phyloP scores from a whole-genome alignment of 352 stramenopile genomes.

The Globisporangium abappressorium region DNA sequence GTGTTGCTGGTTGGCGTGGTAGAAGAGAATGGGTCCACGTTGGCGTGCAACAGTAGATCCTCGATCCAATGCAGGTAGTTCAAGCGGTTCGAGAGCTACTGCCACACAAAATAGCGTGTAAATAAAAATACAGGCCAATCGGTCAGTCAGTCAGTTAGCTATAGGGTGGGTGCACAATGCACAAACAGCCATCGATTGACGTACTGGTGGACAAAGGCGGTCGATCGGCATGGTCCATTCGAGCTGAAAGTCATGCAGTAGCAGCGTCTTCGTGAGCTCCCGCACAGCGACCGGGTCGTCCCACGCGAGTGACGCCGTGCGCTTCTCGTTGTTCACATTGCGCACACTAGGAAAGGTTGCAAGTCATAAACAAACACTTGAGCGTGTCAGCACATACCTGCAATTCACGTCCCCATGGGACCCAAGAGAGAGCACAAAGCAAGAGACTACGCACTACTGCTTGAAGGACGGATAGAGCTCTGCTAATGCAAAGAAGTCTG shows the following conservation, averaged over 20 bases:
- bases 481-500: slow-evolving; percentile 79
- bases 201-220: slow-evolving; percentile 92
- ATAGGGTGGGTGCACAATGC: neutral
- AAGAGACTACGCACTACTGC: slow-evolving; percentile 48
- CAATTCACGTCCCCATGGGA: neutral
- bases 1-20: slow-evolving; percentile 1
- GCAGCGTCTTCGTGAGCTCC: slow-evolving; percentile 90
- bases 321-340: slow-evolving; percentile 58
- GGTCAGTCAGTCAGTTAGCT: neutral
- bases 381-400: neutral
- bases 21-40: slow-evolving; percentile 26
- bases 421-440: neutral
- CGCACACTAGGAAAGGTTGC: slow-evolving; percentile 35
- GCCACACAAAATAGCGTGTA: neutral
- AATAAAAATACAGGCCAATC: slow-evolving; percentile 4
- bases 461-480: slow-evolving; percentile 53
- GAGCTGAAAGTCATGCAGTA: slow-evolving; percentile 89
- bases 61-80: slow-evolving; percentile 98
- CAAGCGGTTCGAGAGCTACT: slow-evolving; percentile 80
- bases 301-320: slow-evolving; percentile 61
- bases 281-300: slow-evolving; percentile 68
- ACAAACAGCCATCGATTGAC: slow-evolving; percentile 17
- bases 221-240: slow-evolving; percentile 91
- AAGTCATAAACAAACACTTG: neutral
- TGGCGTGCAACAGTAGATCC: slow-evolving; percentile 74